These are phyloP conservation scores for Urtica urens DNA, from an alignment of 306 rosid species.

Conservation along the genomic window DNA sequence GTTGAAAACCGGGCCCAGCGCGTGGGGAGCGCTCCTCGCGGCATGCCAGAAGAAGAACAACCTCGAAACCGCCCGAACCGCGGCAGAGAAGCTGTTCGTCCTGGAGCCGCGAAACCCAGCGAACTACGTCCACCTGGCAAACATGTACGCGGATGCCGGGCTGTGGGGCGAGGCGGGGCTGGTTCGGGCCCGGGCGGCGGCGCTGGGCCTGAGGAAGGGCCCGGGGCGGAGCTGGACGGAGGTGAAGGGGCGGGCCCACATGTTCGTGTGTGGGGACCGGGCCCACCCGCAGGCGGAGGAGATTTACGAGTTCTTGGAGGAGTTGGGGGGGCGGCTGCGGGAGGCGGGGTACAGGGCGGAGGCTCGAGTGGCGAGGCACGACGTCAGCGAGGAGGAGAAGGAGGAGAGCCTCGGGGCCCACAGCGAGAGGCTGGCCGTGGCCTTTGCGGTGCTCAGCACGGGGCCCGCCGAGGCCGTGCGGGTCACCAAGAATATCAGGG, in stretches of 20 bases:
- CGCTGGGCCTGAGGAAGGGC: slow-evolving; percentile 19
- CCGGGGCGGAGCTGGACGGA: slow-evolving; percentile 27
- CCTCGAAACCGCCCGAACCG: slow-evolving; percentile 14
- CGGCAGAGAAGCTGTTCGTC: slow-evolving; percentile 13
- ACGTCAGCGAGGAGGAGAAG: slow-evolving; percentile 26
- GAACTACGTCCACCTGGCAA: slow-evolving; percentile 24
- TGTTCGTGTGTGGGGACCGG: slow-evolving; percentile 25
- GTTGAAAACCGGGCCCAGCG: slow-evolving; percentile 16
- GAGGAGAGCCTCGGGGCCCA: slow-evolving; percentile 17
- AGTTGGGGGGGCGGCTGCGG: slow-evolving; percentile 13
- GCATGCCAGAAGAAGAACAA: slow-evolving; percentile 15
- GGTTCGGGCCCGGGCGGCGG: slow-evolving; percentile 7
- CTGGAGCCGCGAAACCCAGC: slow-evolving; percentile 19
- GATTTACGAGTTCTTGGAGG: slow-evolving; percentile 11
- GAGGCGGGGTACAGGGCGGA: slow-evolving; percentile 21
- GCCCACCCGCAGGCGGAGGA: slow-evolving; percentile 17
- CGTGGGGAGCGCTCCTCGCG: slow-evolving; percentile 23
- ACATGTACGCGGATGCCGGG: slow-evolving; percentile 21
- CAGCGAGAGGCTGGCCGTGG: slow-evolving; percentile 25
- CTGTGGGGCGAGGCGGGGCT: slow-evolving; percentile 19
- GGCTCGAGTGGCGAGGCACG: slow-evolving; percentile 18
- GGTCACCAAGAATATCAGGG: slow-evolving; percentile 18
- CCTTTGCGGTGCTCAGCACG: slow-evolving; percentile 20
- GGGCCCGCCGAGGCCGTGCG: slow-evolving; percentile 13
- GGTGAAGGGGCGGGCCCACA: slow-evolving; percentile 17